These are phyloP conservation scores for Globisporangium rhizosaccharum DNA, from an alignment of 352 stramenopile genomes.

Conservation along the genomic window DNA sequence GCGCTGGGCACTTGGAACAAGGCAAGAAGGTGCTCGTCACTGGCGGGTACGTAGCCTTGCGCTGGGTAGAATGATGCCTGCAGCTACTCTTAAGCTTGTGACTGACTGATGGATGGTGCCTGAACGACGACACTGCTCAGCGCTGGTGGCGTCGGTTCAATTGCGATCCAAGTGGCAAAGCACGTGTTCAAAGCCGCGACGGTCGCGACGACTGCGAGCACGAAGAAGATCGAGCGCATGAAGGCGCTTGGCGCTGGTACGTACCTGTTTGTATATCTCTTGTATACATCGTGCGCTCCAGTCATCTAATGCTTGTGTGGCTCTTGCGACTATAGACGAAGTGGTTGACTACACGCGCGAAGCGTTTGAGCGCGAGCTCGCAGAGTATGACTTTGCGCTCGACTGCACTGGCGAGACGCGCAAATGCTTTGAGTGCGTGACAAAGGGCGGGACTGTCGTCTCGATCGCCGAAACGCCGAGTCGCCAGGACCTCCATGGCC, in stretches of 20 bases:
- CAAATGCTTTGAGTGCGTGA: constrained; percentile 44
- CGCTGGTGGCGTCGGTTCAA: constrained; percentile 58
- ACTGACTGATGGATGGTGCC: too few species aligned
- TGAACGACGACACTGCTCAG: constrained; percentile 11
- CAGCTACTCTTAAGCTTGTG: too few species aligned
- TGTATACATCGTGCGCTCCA: not conserved
- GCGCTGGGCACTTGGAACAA: constrained; percentile 37
- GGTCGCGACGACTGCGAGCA: constrained; percentile 66
- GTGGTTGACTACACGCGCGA: constrained; percentile 69
- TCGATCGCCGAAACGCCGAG: constrained; percentile 39
- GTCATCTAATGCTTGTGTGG: not conserved
- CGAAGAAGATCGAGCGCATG: constrained; percentile 60
- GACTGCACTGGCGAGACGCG: constrained; percentile 65
- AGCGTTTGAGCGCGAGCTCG: constrained; percentile 56
- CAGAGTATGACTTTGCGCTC: constrained; percentile 72
- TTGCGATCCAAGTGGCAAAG: constrained; percentile 76
- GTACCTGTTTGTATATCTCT: not conserved
- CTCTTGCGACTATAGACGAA: constrained; percentile 25
- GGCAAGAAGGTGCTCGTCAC: constrained; percentile 75
- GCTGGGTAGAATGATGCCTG: not conserved
- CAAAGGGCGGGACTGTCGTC: constrained; percentile 26
- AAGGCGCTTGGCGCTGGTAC: constrained; percentile 48
- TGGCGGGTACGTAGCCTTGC: constrained; percentile 29
- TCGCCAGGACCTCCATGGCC: constrained; percentile 14
- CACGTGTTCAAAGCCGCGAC: constrained; percentile 53